These are phyloP conservation scores for Stylonectria norvegica DNA, from an alignment of 2,329 filamentous ascomycete species.

Conservation along the genomic window DNA sequence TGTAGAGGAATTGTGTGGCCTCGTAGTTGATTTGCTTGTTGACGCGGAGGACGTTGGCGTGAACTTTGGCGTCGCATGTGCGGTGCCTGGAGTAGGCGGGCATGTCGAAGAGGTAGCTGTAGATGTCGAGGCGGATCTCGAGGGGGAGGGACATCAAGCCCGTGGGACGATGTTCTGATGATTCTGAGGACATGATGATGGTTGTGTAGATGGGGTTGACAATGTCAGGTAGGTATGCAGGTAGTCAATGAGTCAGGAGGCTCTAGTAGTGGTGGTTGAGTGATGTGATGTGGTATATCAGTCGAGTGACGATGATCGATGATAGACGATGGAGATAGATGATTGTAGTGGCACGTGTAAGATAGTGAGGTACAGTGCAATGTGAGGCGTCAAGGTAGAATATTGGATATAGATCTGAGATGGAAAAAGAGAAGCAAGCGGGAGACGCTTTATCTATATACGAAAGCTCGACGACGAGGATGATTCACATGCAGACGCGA, in stretches of 20 bases:
- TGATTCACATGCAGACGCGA: conserved; percentile 2
- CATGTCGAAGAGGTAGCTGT: conserved; percentile 40
- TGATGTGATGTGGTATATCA: not conserved
- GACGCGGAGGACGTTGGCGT: conserved; percentile 39
- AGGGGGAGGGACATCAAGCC: conserved; percentile 40
- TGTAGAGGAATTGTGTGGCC: conserved; percentile 40
- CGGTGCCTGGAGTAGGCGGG: conserved; percentile 26
- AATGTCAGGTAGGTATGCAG: not conserved
- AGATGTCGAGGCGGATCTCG: conserved; percentile 47
- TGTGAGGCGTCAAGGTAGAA: conserved; percentile 1
- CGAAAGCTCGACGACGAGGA: conserved; percentile 5
- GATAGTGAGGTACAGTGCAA: not conserved
- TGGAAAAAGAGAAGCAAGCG: conserved; percentile 7
- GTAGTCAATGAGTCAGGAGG: not conserved
- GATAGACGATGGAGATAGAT: not conserved
- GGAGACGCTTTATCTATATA: conserved; percentile 17
- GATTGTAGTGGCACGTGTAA: not conserved
- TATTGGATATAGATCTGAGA: conserved; percentile 3
- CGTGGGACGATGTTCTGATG: conserved; percentile 14
- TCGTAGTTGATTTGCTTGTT: conserved; percentile 42
- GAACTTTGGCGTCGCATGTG: conserved; percentile 21
- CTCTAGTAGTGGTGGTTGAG: not conserved
- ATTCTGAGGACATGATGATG: conserved; percentile 19
- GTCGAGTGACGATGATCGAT: too few species aligned
- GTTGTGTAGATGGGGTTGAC: conserved; percentile 11